phyloP scores from a whole-genome alignment of 768 basidiomycete species.

The Clitopilus passeckerianus region DNA sequence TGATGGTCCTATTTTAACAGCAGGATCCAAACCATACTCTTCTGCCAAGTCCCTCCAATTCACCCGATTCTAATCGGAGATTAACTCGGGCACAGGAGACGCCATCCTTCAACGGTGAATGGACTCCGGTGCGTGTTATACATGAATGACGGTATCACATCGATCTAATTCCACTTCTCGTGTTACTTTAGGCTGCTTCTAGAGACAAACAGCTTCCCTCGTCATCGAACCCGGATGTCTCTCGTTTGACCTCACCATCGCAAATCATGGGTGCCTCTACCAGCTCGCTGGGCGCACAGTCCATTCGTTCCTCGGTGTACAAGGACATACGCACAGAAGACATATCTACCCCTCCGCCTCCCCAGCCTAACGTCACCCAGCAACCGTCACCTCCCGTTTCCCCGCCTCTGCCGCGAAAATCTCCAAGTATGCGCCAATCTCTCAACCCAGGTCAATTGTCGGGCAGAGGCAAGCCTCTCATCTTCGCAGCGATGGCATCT shows the following conservation, averaged over 20 bases:
- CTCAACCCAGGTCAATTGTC: slow-evolving; percentile 11
- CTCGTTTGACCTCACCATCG: neutral
- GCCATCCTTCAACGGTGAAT: neutral
- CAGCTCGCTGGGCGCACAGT: neutral
- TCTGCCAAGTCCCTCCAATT: slow-evolving; percentile 7
- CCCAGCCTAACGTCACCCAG: neutral
- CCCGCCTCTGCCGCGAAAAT: slow-evolving; percentile 15
- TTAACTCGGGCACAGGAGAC: slow-evolving; percentile 6
- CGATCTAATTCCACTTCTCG: neutral
- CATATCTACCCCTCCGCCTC: neutral
- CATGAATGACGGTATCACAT: neutral
- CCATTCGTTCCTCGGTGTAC: neutral
- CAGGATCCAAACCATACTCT: slow-evolving; percentile 6
- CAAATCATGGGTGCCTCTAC: neutral
- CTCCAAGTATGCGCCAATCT: slow-evolving; percentile 15
- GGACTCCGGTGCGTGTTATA: neutral
- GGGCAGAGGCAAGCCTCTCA: slow-evolving; percentile 48
- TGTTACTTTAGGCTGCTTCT: neutral
- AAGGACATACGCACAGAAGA: neutral
- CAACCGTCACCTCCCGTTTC: neutral
- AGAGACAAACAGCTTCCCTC: neutral
- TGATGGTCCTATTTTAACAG: slow-evolving; percentile 1
- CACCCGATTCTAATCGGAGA: slow-evolving; percentile 10
- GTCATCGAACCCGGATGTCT: neutral
- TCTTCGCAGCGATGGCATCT: slow-evolving; percentile 56